Percentiles rank a stretch among this genome's conserved stretches.
phyloP scores from a whole-genome alignment of 768 basidiomycete species.

The Leccinum boreale region DNA sequence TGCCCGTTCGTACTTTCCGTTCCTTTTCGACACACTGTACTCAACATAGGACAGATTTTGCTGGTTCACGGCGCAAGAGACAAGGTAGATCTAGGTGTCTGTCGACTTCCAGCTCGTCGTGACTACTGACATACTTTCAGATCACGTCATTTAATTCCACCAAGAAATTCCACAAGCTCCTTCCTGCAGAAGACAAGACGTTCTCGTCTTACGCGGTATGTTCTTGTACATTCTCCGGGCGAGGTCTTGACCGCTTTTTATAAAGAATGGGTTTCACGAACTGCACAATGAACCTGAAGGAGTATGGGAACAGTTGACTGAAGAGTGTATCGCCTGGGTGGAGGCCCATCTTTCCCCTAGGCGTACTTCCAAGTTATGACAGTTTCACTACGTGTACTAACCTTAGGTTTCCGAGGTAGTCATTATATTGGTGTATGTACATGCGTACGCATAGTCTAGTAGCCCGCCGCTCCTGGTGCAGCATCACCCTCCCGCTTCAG shows the following conservation, averaged over 20 bases:
- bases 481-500: slow-evolving; percentile 86
- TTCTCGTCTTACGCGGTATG: slow-evolving; percentile 40
- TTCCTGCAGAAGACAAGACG: slow-evolving; percentile 53
- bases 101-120: neutral
- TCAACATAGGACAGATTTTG: slow-evolving; percentile 43
- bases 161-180: slow-evolving; percentile 48
- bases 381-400: neutral
- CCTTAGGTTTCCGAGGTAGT: neutral
- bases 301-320: slow-evolving; percentile 55
- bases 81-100: slow-evolving; percentile 34
- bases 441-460: slow-evolving; percentile 43
- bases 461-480: slow-evolving; percentile 92
- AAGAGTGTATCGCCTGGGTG: slow-evolving; percentile 55
- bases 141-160: slow-evolving; percentile 55
- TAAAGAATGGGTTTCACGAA: slow-evolving; percentile 72
- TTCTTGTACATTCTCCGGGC: neutral
- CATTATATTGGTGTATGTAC: slow-evolving; percentile 7
- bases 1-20: slow-evolving; percentile 48
- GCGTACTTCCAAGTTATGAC: slow-evolving; percentile 22
- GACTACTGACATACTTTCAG: slow-evolving; percentile 28
- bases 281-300: slow-evolving; percentile 70
- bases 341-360: slow-evolving; percentile 20
- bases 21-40: neutral
- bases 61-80: slow-evolving; percentile 64
- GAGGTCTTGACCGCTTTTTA: neutral